Evolutionary conservation across 2,329 filamentous ascomycete species (phyloP).

Genomic region (Waltergamsia citrina): DNA sequence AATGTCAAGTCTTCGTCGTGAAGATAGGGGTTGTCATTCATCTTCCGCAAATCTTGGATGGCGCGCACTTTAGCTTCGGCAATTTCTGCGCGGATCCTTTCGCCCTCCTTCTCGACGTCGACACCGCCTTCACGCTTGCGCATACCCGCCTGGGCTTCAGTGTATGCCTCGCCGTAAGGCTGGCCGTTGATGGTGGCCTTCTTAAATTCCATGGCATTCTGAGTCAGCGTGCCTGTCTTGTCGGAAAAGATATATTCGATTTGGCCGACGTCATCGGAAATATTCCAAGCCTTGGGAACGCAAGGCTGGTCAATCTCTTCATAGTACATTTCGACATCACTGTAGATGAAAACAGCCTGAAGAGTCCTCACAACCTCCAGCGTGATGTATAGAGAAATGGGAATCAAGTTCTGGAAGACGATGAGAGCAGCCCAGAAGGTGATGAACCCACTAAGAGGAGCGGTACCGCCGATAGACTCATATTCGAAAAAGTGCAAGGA

Average conservation of each 20-base stretch:
- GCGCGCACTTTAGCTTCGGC: constrained; percentile 66
- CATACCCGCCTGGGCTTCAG: constrained; percentile 93
- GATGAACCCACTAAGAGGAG: constrained; percentile 80
- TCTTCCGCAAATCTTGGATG: constrained; percentile 59
- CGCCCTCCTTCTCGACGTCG: constrained; percentile 73
- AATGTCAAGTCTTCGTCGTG: constrained; percentile 88
- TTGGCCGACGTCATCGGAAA: constrained; percentile 94
- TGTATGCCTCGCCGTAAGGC: constrained; percentile 94
- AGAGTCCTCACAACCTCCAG: constrained; percentile 89
- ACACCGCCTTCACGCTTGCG: constrained; percentile 84
- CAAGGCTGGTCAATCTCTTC: constrained; percentile 89
- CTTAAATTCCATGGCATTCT: constrained; percentile 99
- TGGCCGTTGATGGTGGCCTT: constrained; percentile 96
- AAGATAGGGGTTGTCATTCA: constrained; percentile 86
- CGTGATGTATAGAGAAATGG: constrained; percentile 95
- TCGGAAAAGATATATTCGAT: constrained; percentile 99
- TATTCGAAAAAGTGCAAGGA: constrained; percentile 79
- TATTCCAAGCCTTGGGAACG: constrained; percentile 97
- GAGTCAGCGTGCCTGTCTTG: constrained; percentile 92
- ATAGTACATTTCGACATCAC: constrained; percentile 94
- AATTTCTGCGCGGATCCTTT: constrained; percentile 66
- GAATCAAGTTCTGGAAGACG: constrained; percentile 96
- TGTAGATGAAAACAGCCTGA: constrained; percentile 96
- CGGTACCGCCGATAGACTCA: constrained; percentile 66
- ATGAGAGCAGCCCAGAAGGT: constrained; percentile 95